phyloP scores from a whole-genome alignment of 768 basidiomycete species.

The Paxillus involutus region DNA sequence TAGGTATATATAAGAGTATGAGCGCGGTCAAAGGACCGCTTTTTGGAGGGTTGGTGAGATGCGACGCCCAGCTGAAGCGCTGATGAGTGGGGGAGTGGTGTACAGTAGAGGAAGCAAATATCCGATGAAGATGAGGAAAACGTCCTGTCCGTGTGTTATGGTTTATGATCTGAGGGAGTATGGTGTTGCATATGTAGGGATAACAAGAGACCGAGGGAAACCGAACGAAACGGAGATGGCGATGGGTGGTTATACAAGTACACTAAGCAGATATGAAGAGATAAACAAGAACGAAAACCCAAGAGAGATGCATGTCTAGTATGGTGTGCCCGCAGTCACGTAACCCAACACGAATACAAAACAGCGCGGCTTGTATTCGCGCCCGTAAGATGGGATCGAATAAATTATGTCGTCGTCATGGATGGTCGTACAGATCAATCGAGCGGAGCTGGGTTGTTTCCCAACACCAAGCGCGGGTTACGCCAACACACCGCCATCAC shows the following conservation, averaged over 20 bases:
- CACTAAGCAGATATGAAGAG: neutral
- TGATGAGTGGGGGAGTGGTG: too few relatives aligned
- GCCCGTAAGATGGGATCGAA: neutral
- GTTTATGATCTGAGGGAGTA: too few relatives aligned
- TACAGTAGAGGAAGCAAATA: too few relatives aligned
- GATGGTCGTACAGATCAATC: neutral
- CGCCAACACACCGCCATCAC: constrained; percentile 16
- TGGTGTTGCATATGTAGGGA: too few relatives aligned
- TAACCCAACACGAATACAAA: neutral
- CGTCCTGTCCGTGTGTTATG: too few relatives aligned
- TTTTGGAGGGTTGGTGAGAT: too few relatives aligned
- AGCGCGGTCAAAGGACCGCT: too few relatives aligned
- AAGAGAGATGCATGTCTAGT: neutral
- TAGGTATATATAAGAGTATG: too few relatives aligned
- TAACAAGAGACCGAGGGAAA: too few relatives aligned
- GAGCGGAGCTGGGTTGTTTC: neutral
- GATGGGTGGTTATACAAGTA: neutral
- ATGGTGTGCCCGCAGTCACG: neutral
- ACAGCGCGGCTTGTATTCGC: neutral
- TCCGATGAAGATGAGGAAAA: too few relatives aligned
- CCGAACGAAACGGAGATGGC: too few relatives aligned
- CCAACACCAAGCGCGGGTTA: constrained; percentile 4
- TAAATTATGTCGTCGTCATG: neutral
- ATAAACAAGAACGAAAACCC: neutral
- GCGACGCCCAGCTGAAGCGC: too few relatives aligned